Base-by-base conservation (phyloP, 2,329 filamentous ascomycete species). In the Paracoccidioides brasiliensis region DNA sequence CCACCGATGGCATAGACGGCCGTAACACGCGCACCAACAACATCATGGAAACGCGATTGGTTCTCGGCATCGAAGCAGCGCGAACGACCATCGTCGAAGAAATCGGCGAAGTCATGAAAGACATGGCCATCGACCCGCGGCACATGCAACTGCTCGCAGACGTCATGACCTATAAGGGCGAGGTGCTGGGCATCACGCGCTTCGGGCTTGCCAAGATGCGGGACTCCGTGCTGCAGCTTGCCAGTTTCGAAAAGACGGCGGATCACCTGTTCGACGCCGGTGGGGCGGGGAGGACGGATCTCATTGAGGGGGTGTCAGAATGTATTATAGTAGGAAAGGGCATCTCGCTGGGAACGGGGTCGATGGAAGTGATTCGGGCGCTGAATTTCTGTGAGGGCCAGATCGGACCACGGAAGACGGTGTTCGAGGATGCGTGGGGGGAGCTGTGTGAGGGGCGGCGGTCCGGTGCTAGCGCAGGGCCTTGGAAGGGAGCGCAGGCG, bases 281-380 rank as follows among this genome's bases (percentile, higher is more conserved):
- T 5, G 87, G 89, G 4, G 84, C 85, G 56, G 94, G 94, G 78
- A 96, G 96, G 76, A 85, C 82, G 33, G 93, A 98, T 72, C 79
- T 81, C 59, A 94, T 98, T 58, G 88, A 95, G 69, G 93, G 93
- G 64, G 93, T 98, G 8, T 88, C 82, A 55, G 93, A 98, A 74
- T 94, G 90, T 72, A 97, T 98, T 67, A 98, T 98, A 67, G 93
- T 97, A 85, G 93, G 93, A 14, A 91, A 97, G 77, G 90, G 85
- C 44, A 94, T 97, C 80, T 81, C 80, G 46, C 78, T 98, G 40
- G 93, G 93, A 5, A 98, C 93, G 0, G 93, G 93, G 4, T 86
- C 88, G 1, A 93, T 97, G 78, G 85, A 94, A 67, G 86, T 97
- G 30, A 86, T 96, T 3, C 77, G 90, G 45, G 79, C 82, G 57